Evolutionary conservation across 1,284 basidiomycete genomes (phyloP), one percentile per base, ranked within the genome.

Genomic region (Calocybe gambosa): DNA sequence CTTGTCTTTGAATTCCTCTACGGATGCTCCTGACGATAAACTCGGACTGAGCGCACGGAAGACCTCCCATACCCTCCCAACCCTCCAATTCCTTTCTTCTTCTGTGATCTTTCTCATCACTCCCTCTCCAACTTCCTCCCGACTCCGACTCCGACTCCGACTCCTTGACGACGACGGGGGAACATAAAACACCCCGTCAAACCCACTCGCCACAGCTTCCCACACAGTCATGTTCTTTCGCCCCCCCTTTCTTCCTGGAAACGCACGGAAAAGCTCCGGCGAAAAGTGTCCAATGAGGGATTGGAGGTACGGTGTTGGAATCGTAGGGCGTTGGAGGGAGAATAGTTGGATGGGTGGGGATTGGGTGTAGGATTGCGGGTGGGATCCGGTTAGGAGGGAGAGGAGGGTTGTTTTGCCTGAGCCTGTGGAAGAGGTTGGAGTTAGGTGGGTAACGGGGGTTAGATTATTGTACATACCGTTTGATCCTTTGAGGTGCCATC

Each of bases 371-470:
- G 93, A 95, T 52, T 91, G 90, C 0, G 95, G 94, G 63, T 98
- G 95, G 58, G 95, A 92, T 19, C 95, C 95, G 0, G 93, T 90
- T 31, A 99, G 70, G 26, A 98, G 66, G 3, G 94, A 85, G n/a
- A 97, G 74, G 0, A 98, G 79, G 0, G 95, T 98, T 0, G 94
- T 95, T 69, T 99, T 99, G 1, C 95, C 95, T 0, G 90, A 92
- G 39, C 93, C 88, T 91, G 47, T 9, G 39, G 9, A 50, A 13
- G 34, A 12, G 34, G 29, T 2, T 38, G 49, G 19, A 44, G 5
- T 15, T 26, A 10, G 13, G 12, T 23, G 26, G 12, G 29, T 15
- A 21, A 37, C 5, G 36, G 16, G 19, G 36, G n/a, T 19, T 15
- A 4, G 8, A 18, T 13, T 21, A 28, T 16, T 39, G 8, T 39